Conservation (phyloP, 495 filamentous ascomycete species). For the Aspergillus steynii region DNA sequence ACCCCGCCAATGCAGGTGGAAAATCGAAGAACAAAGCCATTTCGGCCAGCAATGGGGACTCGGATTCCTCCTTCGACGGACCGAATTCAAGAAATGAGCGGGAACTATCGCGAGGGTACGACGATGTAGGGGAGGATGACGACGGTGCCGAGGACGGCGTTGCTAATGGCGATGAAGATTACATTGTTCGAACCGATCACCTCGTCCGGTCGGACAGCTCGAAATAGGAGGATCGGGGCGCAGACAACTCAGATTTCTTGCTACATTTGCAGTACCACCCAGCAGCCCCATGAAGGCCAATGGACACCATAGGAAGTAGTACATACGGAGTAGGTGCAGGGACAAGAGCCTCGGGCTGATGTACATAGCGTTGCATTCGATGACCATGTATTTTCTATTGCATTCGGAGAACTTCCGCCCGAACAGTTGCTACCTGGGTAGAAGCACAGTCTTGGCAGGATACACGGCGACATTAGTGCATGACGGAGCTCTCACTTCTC, state of each 20-base stretch:
- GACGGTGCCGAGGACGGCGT: slow-evolving; percentile 33
- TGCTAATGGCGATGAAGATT: slow-evolving; percentile 52
- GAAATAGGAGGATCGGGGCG: slow-evolving; percentile 3
- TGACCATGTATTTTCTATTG: not conserved
- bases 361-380: slow-evolving; percentile 11
- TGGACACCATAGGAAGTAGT: not conserved
- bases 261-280: not conserved
- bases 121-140: slow-evolving; percentile 35
- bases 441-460: no score
- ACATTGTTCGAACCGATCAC: slow-evolving; percentile 46
- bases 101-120: slow-evolving; percentile 16
- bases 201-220: slow-evolving; percentile 23
- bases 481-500: not conserved
- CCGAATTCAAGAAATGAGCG: slow-evolving; percentile 12
- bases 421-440: no score
- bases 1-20: slow-evolving; percentile 24
- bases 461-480: not conserved
- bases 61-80: slow-evolving; percentile 42
- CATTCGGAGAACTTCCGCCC: not conserved
- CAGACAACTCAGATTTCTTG: no score
- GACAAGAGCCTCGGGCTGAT: not conserved
- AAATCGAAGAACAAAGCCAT: slow-evolving; percentile 54
- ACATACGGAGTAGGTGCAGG: slow-evolving; percentile 1
- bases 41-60: slow-evolving; percentile 26
- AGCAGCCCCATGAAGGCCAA: no score